phyloP scores from a whole-genome alignment of 176 grass and related monocot species.

The Oropetium thomaeum region DNA sequence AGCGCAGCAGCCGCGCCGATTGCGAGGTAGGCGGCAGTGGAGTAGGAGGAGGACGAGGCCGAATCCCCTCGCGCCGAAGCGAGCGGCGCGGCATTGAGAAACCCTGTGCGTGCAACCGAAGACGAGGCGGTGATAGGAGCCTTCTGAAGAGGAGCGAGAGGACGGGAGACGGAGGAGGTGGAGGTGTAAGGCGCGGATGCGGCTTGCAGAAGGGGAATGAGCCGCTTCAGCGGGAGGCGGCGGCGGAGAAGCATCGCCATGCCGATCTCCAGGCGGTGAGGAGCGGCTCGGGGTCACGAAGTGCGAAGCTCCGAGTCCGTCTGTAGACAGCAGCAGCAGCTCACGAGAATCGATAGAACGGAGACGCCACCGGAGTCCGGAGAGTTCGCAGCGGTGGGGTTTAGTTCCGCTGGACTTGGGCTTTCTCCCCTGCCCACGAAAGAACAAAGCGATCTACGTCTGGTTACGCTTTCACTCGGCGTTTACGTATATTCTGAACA shows the following conservation, averaged over 20 bases:
- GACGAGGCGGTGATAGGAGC: conserved; percentile 29
- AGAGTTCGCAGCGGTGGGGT: conserved; percentile 9
- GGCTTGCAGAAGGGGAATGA: conserved; percentile 26
- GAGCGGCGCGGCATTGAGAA: background rate
- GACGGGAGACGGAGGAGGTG: background rate
- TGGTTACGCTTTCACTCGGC: background rate
- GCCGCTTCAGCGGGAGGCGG: conserved; percentile 31
- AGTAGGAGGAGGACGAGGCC: background rate
- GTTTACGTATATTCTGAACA: background rate
- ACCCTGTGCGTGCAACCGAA: conserved; percentile 10
- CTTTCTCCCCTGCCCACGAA: conserved; percentile 34
- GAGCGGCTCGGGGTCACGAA: background rate
- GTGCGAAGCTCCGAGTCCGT: background rate
- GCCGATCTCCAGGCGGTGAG: background rate
- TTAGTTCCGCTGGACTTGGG: conserved; percentile 1
- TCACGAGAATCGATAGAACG: background rate
- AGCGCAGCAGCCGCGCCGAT: conserved; percentile 24
- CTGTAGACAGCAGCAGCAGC: background rate
- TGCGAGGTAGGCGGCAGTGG: conserved; percentile 33
- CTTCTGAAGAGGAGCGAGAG: conserved; percentile 21
- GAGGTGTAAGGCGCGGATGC: background rate
- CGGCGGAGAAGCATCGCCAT: conserved; percentile 45
- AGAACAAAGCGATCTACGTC: conserved; percentile 6
- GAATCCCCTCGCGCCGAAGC: background rate
- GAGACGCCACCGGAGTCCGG: conserved; percentile 8